Evolutionary conservation across 2,329 filamentous ascomycete genomes (phyloP).

Genomic region (Penicillium sp.): DNA sequence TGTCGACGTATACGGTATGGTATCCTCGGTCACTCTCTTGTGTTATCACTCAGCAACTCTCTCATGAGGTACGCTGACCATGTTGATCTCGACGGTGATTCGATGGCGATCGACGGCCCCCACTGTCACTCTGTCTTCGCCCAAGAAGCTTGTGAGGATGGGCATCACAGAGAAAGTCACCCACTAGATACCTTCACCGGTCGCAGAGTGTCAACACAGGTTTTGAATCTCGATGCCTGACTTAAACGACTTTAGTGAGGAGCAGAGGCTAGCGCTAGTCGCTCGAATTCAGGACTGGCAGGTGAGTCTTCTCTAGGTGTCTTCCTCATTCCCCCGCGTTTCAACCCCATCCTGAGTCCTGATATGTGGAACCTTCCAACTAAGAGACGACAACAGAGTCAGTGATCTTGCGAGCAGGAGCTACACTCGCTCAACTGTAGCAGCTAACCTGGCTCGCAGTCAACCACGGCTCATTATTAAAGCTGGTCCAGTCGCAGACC

Average conservation of each 20-base stretch:
- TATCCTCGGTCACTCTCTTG: background rate
- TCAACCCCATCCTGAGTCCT: background rate
- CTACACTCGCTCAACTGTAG: background rate
- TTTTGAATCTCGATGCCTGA: background rate
- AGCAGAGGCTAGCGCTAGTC: constrained; percentile 33
- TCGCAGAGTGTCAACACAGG: background rate
- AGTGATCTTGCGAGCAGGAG: background rate
- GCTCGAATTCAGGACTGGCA: constrained; percentile 45
- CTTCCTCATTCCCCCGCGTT: background rate
- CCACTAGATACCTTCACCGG: background rate
- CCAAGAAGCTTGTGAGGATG: background rate
- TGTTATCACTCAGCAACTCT: background rate
- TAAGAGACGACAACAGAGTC: background rate
- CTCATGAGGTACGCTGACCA: background rate
- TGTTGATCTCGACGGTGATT: background rate
- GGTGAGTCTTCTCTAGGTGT: background rate
- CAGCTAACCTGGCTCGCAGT: constrained; percentile 13
- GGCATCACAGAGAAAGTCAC: background rate
- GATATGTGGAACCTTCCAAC: background rate
- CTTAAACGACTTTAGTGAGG: constrained; percentile 36
- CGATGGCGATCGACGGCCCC: background rate
- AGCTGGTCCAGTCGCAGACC: constrained; percentile 30
- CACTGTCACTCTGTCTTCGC: background rate
- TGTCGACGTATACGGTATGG: too few relatives aligned
- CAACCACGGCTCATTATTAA: constrained; percentile 46